These are phyloP conservation scores for Aegilops speltoides DNA, from an alignment of 176 grass and related monocot species.

Conservation along the genomic window DNA sequence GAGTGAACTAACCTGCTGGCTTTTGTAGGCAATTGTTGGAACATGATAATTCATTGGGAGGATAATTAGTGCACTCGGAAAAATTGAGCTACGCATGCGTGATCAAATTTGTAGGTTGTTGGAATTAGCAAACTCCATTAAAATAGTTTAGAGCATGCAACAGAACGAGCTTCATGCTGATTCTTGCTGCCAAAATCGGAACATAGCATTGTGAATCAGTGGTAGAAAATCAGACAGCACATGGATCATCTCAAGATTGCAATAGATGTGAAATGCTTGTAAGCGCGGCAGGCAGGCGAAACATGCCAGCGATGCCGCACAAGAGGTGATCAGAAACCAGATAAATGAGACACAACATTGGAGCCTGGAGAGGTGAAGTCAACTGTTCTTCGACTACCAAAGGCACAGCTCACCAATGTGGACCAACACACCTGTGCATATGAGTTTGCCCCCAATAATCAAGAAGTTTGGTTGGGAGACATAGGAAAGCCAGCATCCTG, in stretches of 20 bases:
- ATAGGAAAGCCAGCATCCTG: background rate
- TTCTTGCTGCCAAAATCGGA: slow-evolving; percentile 25
- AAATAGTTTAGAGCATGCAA: background rate
- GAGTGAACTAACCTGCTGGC: slow-evolving; percentile 29
- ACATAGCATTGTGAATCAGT: background rate
- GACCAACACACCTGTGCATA: background rate
- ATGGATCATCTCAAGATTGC: slow-evolving; percentile 6
- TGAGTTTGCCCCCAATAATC: slow-evolving; percentile 2
- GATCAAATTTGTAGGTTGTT: slow-evolving; percentile 16
- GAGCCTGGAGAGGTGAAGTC: slow-evolving; percentile 10
- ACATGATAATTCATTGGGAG: slow-evolving; percentile 20
- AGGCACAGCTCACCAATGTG: slow-evolving; percentile 20
- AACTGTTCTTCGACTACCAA: background rate
- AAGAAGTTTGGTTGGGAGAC: background rate
- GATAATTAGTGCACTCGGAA: background rate
- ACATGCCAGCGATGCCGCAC: background rate
- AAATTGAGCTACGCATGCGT: background rate
- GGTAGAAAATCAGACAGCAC: background rate
- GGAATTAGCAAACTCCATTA: background rate
- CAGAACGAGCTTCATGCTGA: slow-evolving; percentile 8
- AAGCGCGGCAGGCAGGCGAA: background rate
- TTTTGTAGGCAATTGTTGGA: slow-evolving; percentile 33
- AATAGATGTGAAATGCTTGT: background rate
- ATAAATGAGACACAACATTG: background rate
- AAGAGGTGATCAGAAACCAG: background rate